phyloP scores from a whole-genome alignment of 2,329 filamentous ascomycete genomes.

The Botryotinia convoluta region DNA sequence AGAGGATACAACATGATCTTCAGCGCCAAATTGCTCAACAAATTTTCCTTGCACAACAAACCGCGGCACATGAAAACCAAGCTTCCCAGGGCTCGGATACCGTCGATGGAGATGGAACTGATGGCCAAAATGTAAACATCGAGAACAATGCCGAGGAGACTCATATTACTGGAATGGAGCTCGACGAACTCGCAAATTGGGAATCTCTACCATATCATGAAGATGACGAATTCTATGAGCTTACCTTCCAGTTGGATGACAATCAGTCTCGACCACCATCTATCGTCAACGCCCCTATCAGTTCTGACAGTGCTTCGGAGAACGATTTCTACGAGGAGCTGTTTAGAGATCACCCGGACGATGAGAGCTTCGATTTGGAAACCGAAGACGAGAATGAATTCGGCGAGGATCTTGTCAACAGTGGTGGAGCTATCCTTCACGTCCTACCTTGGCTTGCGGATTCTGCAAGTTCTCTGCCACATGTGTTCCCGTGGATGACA shows the following conservation, averaged over 20 bases:
- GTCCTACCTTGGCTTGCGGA: not conserved
- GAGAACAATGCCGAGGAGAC: not conserved
- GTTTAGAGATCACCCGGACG: not conserved
- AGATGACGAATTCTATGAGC: not conserved
- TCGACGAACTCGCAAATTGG: not conserved
- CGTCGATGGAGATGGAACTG: not conserved
- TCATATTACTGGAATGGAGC: not conserved
- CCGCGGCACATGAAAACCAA: too few relatives aligned
- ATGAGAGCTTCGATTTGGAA: not conserved
- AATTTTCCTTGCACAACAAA: not conserved
- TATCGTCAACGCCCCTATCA: fast-evolving
- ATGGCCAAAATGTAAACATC: not conserved
- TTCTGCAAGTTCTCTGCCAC: not conserved
- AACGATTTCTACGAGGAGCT: not conserved
- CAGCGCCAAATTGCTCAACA: not conserved
- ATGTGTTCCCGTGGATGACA: not conserved
- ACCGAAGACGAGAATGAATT: not conserved
- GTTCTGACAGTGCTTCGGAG: not conserved
- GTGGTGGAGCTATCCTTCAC: too few relatives aligned
- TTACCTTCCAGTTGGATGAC: not conserved
- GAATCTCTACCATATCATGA: not conserved
- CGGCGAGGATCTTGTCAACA: too few relatives aligned
- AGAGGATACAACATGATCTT: not conserved
- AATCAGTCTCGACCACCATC: not conserved
- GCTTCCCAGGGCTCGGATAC: not conserved